A percentile compares a stretch with the other conserved stretches of the same genome.
Conservation (phyloP, 495 filamentous ascomycete species). For the Chaetomium cochliodes region DNA sequence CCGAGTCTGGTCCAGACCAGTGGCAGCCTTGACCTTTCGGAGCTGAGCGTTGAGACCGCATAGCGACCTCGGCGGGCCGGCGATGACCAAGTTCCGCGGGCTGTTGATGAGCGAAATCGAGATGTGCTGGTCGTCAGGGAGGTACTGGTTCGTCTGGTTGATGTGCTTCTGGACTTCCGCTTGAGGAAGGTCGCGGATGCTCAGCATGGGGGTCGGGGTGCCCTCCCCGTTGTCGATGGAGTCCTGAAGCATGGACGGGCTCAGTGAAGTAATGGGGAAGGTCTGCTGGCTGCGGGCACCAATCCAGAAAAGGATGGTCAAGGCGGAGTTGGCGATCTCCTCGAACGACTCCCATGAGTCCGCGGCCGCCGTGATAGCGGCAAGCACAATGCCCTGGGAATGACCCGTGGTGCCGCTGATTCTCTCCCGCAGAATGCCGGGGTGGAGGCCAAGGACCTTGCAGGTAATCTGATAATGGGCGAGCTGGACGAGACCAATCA, state of each 20-base stretch:
- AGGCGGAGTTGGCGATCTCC: conserved; percentile 67
- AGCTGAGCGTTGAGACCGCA: conserved; percentile 93
- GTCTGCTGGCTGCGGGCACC: conserved; percentile 97
- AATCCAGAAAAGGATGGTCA: conserved; percentile 99
- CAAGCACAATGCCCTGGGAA: conserved; percentile 92
- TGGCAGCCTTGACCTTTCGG: conserved; percentile 94
- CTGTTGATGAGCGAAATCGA: conserved; percentile 95
- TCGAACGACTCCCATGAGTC: conserved; percentile 88
- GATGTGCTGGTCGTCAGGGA: conserved; percentile 89
- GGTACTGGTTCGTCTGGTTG: conserved; percentile 90
- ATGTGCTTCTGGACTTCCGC: conserved; percentile 89
- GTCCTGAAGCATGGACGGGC: conserved; percentile 89
- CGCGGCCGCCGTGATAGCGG: conserved; percentile 85
- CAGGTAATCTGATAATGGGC: conserved; percentile 93
- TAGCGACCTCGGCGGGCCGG: conserved; percentile 90
- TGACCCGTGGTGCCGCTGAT: conserved; percentile 90
- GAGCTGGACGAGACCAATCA: conserved; percentile 93
- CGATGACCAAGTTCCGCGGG: conserved; percentile 93
- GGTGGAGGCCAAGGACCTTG: conserved; percentile 80
- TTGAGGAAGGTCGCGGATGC: conserved; percentile 85
- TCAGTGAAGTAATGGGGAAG: conserved; percentile 89
- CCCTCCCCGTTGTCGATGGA: conserved; percentile 93
- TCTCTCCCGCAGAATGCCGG: conserved; percentile 77
- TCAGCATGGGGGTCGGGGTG: conserved; percentile 92
- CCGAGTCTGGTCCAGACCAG: conserved; percentile 91